Percentiles rank a stretch among this genome's conserved stretches.
These are phyloP conservation scores for Backusella luteola DNA, from an alignment of 192 early-diverging fungal species.

Conservation along the genomic window DNA sequence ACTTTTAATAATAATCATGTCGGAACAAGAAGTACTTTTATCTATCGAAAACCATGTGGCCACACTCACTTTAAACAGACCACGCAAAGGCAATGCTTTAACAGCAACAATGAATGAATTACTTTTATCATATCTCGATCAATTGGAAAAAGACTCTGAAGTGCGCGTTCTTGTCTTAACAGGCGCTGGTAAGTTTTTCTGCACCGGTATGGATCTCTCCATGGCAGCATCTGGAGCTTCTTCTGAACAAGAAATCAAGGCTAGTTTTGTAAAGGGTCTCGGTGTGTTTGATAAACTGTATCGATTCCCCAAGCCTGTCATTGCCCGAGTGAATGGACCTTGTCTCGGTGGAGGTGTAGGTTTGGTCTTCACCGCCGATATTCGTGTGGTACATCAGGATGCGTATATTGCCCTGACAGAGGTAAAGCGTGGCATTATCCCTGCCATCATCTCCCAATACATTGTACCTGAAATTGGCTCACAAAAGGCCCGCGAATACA, in stretches of 20 bases:
- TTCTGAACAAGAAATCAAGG: constrained; percentile 1
- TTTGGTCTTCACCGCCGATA: constrained; percentile 53
- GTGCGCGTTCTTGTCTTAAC: constrained; percentile 58
- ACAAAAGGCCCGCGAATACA: constrained; percentile 52
- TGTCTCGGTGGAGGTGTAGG: constrained; percentile 63
- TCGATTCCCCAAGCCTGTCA: constrained; percentile 46
- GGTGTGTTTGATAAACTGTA: constrained; percentile 46
- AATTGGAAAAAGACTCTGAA: constrained; percentile 40
- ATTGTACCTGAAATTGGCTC: constrained; percentile 56
- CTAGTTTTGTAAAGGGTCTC: constrained; percentile 30
- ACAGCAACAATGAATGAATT: constrained; percentile 42
- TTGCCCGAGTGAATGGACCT: constrained; percentile 63
- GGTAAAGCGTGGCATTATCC: constrained; percentile 60
- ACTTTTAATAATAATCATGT: background rate
- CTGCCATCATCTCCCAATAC: constrained; percentile 62
- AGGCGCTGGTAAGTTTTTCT: constrained; percentile 63
- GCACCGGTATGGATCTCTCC: constrained; percentile 62
- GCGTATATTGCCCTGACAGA: constrained; percentile 58
- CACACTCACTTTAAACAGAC: constrained; percentile 53
- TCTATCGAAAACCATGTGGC: constrained; percentile 34
- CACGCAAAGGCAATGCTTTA: constrained; percentile 54
- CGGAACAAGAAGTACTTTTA: constrained; percentile 12
- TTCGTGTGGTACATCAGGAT: constrained; percentile 43
- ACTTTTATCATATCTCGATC: constrained; percentile 40
- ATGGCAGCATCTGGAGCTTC: constrained; percentile 12